Evolutionary conservation across 768 basidiomycete genomes (phyloP).

Genomic region (Hysterangium stoloniferum): DNA sequence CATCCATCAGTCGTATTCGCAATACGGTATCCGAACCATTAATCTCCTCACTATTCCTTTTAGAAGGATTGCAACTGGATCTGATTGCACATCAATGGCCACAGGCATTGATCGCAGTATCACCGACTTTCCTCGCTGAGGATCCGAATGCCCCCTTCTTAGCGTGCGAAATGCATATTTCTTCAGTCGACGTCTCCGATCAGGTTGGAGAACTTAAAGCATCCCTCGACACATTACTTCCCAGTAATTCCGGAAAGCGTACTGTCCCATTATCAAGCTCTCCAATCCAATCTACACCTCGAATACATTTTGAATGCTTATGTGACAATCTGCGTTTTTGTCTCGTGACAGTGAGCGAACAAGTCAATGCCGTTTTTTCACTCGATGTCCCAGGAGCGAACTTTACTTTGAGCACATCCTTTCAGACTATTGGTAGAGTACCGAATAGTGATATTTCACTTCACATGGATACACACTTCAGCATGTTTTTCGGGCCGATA

Average conservation of each 20-base stretch:
- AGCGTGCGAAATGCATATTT: not conserved
- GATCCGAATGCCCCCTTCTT: conserved; percentile 5
- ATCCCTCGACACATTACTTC: not conserved
- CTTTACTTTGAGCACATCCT: not conserved
- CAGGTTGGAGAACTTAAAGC: not conserved
- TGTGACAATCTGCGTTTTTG: too few species aligned
- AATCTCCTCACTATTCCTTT: too few species aligned
- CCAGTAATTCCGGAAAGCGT: too few species aligned
- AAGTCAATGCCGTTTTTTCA: too few species aligned
- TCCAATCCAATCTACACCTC: too few species aligned
- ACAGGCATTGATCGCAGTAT: not conserved
- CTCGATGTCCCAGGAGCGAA: too few species aligned
- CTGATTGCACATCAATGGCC: conserved; percentile 1
- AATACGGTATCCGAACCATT: too few species aligned
- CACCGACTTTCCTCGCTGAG: not conserved
- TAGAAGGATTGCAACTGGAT: not conserved
- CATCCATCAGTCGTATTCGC: conserved; percentile 40
- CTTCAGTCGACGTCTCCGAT: not conserved
- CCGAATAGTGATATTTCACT: not conserved
- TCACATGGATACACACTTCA: not conserved
- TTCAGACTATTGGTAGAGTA: not conserved
- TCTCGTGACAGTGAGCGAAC: too few species aligned
- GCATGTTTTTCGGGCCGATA: not conserved
- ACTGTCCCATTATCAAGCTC: too few species aligned
- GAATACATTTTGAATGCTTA: too few species aligned